Base-by-base conservation (phyloP, 148 eudicot genomes). In the Amaranthus palmeri region DNA sequence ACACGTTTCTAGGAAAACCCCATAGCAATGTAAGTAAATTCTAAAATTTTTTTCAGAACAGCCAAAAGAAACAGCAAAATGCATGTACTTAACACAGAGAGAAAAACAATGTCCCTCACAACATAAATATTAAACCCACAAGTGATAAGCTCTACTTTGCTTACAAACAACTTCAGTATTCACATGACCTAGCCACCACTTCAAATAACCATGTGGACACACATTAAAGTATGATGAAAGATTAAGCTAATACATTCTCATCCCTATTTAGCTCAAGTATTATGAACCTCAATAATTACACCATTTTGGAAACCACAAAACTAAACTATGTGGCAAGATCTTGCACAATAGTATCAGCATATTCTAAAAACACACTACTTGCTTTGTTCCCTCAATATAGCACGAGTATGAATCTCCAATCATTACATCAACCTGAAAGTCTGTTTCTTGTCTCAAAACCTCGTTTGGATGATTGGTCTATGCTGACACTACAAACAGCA, bases 141-240 rank as follows among this genome's bases (percentile, higher is more conserved):
- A 72, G 56, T 59, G 71, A 36, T 14, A 51, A 7, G 44, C 55
- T 69, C 58, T 80, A 62, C 74, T 80, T 76, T 76, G 62, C 74
- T 73, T 76, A 49, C 4, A 8, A 51, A 42, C 59, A 65, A 76
- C 77, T 68, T 72, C 43, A 72, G 4, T 55, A 13, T 10, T 52
- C 77, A 76, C 83, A 72, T 68, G 71, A 46, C 11, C 45, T 47
- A 50, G 7, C 67, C 70, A 56, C 47, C 9, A 10, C 58, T 47
- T 25, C 46, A 59, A 46, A 12, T 8, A 52, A 42, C 47, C 68
- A 75, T 60, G 61, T 43, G 54, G 54, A 52, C 78, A 75, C 72
- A 59, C 52, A 58, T 50, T 18, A 44, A 59, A 43, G 36, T 25
- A 25, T 25, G 36, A 25, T 25, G 36, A 25, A 25, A 25, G 36